phyloP scores from a whole-genome alignment of 805 yeast genomes.

The Suhomyces xylopsoci region DNA sequence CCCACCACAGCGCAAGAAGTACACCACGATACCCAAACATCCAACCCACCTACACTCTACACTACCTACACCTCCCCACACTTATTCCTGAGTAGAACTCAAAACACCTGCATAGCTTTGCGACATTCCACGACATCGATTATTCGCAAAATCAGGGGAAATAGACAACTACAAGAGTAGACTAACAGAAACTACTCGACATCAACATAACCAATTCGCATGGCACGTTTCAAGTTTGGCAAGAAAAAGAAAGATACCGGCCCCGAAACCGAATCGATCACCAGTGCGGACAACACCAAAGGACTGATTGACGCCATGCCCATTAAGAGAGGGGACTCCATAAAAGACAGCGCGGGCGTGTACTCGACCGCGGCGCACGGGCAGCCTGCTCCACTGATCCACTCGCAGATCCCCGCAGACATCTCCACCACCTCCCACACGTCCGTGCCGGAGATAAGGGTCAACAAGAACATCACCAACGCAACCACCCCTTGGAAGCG shows the following conservation, averaged over 20 bases:
- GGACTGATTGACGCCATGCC: constrained; percentile 3
- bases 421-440: neutral
- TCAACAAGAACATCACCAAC: neutral
- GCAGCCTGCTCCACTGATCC: constrained; percentile 1
- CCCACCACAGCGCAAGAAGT: too few relatives aligned
- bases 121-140: neutral
- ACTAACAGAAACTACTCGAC: neutral
- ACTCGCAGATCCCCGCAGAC: neutral
- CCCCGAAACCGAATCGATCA: constrained; percentile 15
- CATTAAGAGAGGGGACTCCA: constrained; percentile 1
- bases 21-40: too few relatives aligned
- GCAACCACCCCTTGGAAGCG: constrained; percentile 57
- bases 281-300: constrained; percentile 6
- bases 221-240: constrained; percentile 61
- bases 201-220: constrained; percentile 13
- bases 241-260: constrained; percentile 39
- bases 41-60: too few relatives aligned
- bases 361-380: neutral
- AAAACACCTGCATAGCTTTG: too few relatives aligned
- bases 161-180: too few relatives aligned
- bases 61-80: too few relatives aligned
- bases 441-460: neutral
- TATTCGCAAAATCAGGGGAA: neutral
- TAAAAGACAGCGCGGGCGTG: neutral
- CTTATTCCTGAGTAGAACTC: too few relatives aligned